phyloP scores from a whole-genome alignment of 331 rosid genomes.

The Erythrophleum ivorense region DNA sequence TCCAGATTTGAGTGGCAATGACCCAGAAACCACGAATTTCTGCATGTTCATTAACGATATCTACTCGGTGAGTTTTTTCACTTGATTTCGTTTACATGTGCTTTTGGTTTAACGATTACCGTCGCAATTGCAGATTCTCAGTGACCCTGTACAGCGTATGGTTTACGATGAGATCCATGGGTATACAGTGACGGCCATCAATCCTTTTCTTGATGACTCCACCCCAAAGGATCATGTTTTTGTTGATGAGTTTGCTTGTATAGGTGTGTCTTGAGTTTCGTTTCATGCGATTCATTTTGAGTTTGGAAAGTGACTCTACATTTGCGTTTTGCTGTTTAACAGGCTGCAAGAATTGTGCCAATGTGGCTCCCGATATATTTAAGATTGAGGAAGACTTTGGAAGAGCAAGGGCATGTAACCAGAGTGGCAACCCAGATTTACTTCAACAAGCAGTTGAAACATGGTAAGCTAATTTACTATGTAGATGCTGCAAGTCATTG shows the following conservation, averaged over 20 bases:
- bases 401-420: slow-evolving; percentile 79
- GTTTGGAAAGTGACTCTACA: no score
- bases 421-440: slow-evolving; percentile 59
- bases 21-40: slow-evolving; percentile 75
- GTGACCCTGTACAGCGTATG: slow-evolving; percentile 89
- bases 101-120: no score
- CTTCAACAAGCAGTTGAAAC: slow-evolving; percentile 82
- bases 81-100: no score
- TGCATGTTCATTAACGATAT: slow-evolving; percentile 89
- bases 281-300: slow-evolving; percentile 13
- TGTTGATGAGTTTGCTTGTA: slow-evolving; percentile 92
- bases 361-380: slow-evolving; percentile 69
- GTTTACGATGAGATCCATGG: slow-evolving; percentile 93
- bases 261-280: slow-evolving; percentile 52
- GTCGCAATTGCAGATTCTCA: slow-evolving; percentile 75
- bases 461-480: slow-evolving; percentile 60
- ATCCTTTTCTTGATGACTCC: slow-evolving; percentile 76
- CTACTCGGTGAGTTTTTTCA: slow-evolving; percentile 66
- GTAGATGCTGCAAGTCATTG: no score
- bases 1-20: slow-evolving; percentile 87
- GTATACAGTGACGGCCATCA: slow-evolving; percentile 75
- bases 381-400: slow-evolving; percentile 89
- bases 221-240: slow-evolving; percentile 74
- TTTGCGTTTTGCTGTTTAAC: no score
- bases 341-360: slow-evolving; percentile 96